These are phyloP conservation scores for Amoebophrya sp. DNA, from an alignment of 169 alveolate species.

Conservation along the genomic window DNA sequence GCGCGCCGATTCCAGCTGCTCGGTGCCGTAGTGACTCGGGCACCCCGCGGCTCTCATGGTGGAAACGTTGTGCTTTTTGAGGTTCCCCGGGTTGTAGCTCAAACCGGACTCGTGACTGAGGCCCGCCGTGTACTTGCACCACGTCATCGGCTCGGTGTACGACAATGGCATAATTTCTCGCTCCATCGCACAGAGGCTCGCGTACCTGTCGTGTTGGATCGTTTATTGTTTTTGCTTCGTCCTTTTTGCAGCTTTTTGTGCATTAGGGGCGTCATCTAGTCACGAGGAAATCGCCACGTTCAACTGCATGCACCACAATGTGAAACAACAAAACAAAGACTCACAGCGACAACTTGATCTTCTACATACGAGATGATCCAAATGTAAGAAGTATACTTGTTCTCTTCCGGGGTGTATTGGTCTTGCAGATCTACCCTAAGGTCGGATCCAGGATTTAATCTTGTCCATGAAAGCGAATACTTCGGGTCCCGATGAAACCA, in stretches of 20 bases:
- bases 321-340: no score
- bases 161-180: not conserved
- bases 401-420: not conserved
- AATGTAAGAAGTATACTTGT: not conserved
- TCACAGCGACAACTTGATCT: no score
- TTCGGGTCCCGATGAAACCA: slow-evolving; percentile 3
- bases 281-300: no score
- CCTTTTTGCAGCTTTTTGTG: no score
- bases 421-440: not conserved
- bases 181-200: not conserved
- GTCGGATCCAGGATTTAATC: not conserved
- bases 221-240: no score
- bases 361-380: no score
- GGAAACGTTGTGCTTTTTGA: not conserved
- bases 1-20: not conserved
- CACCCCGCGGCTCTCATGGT: not conserved
- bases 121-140: not conserved
- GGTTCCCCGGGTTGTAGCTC: not conserved
- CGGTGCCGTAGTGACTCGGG: not conserved
- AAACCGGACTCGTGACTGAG: not conserved
- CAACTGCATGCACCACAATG: no score
- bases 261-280: no score
- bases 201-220: not conserved
- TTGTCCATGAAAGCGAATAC: not conserved
- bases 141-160: not conserved